phyloP scores from a whole-genome alignment of 1,284 basidiomycete species.

The Cronartium quercuum region DNA sequence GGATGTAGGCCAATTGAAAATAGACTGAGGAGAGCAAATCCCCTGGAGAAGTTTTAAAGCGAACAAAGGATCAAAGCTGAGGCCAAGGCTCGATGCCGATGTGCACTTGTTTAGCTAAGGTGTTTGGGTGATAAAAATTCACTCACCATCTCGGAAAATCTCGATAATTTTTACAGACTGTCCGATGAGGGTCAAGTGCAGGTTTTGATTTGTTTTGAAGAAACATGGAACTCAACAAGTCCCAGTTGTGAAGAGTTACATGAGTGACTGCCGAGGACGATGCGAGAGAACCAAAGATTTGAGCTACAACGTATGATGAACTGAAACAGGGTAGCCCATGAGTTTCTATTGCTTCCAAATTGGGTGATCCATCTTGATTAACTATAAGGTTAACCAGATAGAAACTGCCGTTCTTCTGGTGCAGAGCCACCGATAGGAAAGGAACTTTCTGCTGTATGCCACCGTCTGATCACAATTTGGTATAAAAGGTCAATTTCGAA shows the following conservation, averaged over 20 bases:
- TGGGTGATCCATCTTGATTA: not conserved
- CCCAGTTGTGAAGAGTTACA: conserved; percentile 9
- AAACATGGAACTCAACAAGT: not conserved
- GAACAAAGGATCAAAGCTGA: not conserved
- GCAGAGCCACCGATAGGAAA: conserved; percentile 19
- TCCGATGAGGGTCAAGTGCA: conserved; percentile 13
- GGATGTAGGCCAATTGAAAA: conserved; percentile 3
- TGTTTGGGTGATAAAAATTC: not conserved
- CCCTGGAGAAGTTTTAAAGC: not conserved
- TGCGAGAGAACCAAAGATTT: conserved; percentile 5
- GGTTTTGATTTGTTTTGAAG: not conserved
- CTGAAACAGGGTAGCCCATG: conserved; percentile 19
- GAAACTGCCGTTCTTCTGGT: conserved; percentile 1
- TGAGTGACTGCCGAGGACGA: conserved; percentile 25
- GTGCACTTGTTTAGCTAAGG: not conserved
- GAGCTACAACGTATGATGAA: conserved; percentile 12
- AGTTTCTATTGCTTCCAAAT: conserved; percentile 9
- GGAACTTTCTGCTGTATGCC: conserved; percentile 5
- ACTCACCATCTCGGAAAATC: conserved; percentile 29
- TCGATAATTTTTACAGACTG: conserved; percentile 10
- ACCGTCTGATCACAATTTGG: not conserved
- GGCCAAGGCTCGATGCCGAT: not conserved
- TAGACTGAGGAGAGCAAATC: conserved; percentile 3
- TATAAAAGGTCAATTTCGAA: not conserved
- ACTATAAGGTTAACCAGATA: conserved; percentile 2